Base-by-base conservation (phyloP, 1,139 yeast species). In the Meyerozyma athensensis region DNA sequence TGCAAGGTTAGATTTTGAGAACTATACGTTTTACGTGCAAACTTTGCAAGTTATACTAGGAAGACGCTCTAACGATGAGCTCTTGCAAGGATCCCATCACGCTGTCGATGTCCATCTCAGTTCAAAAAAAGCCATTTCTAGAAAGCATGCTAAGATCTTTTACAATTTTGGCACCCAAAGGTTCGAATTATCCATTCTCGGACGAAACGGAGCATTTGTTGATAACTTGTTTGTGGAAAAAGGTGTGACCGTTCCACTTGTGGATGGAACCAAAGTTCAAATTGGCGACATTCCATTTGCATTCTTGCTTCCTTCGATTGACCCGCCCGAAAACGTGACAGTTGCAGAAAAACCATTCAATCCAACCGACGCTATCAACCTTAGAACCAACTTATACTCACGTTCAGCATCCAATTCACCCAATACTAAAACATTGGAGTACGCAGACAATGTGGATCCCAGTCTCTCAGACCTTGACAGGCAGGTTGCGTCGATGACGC, bases 141-240 rank as follows among this genome's bases (percentile, higher is more conserved):
- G 97, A 54, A 70, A 89, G 41, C 98, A 92, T 58, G 97, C 97
- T 4, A 89, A 86, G 58, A 89, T 92, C 16, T 90, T 89, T 56
- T 92, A 90, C 63, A 90, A 92, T 56, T 92, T 92, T 61, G 97
- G 96, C 5, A 86, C 95, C 5, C 97, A 89, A 55, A 64, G 95
- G 47, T 92, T 90, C 54, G 97, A 90, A 61, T 63, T 92, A 31
- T 82, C 95, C 8, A 89, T 92, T 4, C 68, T 89, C 48, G 98
- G 98, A 17, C 74, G 95, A 50, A 92, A 92, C 56, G 98, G 98
- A 23, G 97, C 97, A 1, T 92, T 90, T 66, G 95, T 92, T 3
- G 92, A 90, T 59, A 96, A 89, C 49, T 68, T 69, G 22, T 92
- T 89, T 58, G 82, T 90, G 9, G 96, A 86, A 53, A 79, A 85